These are phyloP conservation scores for Hyphodiscus hymeniophilus DNA, from an alignment of 495 filamentous ascomycete genomes.

Conservation along the genomic window DNA sequence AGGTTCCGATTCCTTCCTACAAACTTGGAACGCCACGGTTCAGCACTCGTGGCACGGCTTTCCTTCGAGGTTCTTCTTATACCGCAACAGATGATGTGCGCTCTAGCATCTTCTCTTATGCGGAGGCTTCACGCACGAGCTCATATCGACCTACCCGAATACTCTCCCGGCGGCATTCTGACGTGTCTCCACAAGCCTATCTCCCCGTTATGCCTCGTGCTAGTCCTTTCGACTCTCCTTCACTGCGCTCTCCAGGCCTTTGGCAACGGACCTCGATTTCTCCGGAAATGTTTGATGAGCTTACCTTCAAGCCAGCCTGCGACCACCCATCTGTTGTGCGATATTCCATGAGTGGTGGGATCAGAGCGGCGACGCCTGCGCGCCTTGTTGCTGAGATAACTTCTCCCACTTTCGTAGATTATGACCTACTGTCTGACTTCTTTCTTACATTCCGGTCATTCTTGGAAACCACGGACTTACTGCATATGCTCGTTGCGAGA, in stretches of 20 bases:
- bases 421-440: constrained; percentile 95
- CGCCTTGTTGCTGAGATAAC: constrained; percentile 97
- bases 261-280: constrained; percentile 26
- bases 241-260: constrained; percentile 1
- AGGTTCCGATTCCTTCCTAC: constrained; percentile 82
- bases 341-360: constrained; percentile 66
- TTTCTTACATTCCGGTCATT: constrained; percentile 93
- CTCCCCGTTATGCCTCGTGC: constrained; percentile 14
- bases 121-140: constrained; percentile 9
- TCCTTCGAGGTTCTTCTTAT: constrained; percentile 68
- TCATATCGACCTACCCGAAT: constrained; percentile 26
- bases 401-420: constrained; percentile 91
- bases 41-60: constrained; percentile 66
- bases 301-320: constrained; percentile 60
- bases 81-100: constrained; percentile 41
- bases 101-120: constrained; percentile 19
- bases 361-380: constrained; percentile 83
- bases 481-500: constrained; percentile 74
- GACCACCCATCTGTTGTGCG: constrained; percentile 81
- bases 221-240: constrained; percentile 5
- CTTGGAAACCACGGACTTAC: constrained; percentile 63
- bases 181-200: constrained; percentile 28
- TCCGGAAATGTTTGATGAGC: constrained; percentile 66
- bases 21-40: constrained; percentile 78
- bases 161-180: constrained; percentile 32